Evolutionary conservation across 2,329 filamentous ascomycete genomes (phyloP).

Genomic region (Colletotrichum godetiae): DNA sequence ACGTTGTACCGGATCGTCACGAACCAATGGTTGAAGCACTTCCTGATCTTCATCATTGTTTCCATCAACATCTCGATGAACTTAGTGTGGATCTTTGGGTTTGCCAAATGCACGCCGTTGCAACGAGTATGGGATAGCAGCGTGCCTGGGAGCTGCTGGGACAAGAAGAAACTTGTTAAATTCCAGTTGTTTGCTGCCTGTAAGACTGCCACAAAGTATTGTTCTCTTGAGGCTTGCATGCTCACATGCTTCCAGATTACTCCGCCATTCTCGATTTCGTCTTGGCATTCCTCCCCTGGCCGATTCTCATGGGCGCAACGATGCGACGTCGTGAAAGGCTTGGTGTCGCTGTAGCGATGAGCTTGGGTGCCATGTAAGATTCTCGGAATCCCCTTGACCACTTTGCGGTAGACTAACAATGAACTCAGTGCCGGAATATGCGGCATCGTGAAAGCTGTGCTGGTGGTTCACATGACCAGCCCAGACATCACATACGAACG

Average conservation of each 20-base stretch:
- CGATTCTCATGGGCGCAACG: slow-evolving; percentile 46
- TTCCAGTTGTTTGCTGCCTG: slow-evolving; percentile 48
- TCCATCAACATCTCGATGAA: slow-evolving; percentile 39
- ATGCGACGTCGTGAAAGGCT: slow-evolving; percentile 47
- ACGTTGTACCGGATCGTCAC: slow-evolving; percentile 40
- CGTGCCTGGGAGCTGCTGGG: slow-evolving; percentile 46
- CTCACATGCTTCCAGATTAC: slow-evolving; percentile 40
- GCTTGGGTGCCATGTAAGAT: slow-evolving; percentile 47
- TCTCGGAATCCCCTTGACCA: not conserved
- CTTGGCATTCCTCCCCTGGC: slow-evolving; percentile 47
- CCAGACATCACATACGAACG: slow-evolving; percentile 48
- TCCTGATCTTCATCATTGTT: slow-evolving; percentile 43
- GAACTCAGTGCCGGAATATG: slow-evolving; percentile 42
- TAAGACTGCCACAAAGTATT: slow-evolving; percentile 25
- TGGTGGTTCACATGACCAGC: slow-evolving; percentile 46
- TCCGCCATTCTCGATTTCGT: slow-evolving; percentile 48
- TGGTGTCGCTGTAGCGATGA: slow-evolving; percentile 50
- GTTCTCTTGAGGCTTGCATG: no score
- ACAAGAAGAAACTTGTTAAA: slow-evolving; percentile 39
- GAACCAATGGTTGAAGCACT: slow-evolving; percentile 38
- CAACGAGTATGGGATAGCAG: slow-evolving; percentile 41
- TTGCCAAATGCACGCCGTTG: slow-evolving; percentile 46
- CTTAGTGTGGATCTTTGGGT: slow-evolving; percentile 48
- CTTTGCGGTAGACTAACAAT: not conserved
- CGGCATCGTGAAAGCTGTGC: slow-evolving; percentile 48